These are phyloP conservation scores for Fusarium lateritium DNA, from an alignment of 2,329 filamentous ascomycete species.

Conservation along the genomic window DNA sequence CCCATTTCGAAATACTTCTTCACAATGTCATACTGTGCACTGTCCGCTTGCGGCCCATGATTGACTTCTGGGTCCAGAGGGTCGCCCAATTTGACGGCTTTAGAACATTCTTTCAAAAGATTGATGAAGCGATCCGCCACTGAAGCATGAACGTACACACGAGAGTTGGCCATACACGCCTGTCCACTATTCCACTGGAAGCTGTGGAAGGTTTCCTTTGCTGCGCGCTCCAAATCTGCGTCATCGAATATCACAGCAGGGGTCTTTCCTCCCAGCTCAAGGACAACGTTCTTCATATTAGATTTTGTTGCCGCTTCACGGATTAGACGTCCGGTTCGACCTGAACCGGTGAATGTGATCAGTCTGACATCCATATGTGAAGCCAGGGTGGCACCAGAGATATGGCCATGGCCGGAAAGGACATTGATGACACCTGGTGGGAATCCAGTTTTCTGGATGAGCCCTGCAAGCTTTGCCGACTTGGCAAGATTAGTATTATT, in stretches of 20 bases:
- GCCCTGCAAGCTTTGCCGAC: slow-evolving; percentile 55
- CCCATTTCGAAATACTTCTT: slow-evolving; percentile 13
- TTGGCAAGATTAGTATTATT: too few relatives aligned
- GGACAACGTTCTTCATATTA: slow-evolving; percentile 74
- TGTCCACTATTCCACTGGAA: slow-evolving; percentile 70
- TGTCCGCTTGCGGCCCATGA: slow-evolving; percentile 22
- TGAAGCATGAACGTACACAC: slow-evolving; percentile 68
- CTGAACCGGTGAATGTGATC: slow-evolving; percentile 83
- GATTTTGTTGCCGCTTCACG: slow-evolving; percentile 78
- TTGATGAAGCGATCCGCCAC: slow-evolving; percentile 53
- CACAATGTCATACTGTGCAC: slow-evolving; percentile 13
- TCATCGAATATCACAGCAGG: slow-evolving; percentile 76
- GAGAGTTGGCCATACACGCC: slow-evolving; percentile 71
- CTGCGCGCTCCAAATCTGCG: slow-evolving; percentile 48
- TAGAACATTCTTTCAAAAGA: not conserved
- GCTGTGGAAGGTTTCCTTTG: slow-evolving; percentile 62
- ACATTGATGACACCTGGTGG: slow-evolving; percentile 82
- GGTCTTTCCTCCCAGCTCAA: slow-evolving; percentile 77
- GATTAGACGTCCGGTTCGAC: slow-evolving; percentile 77
- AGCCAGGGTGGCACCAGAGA: slow-evolving; percentile 76
- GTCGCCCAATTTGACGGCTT: not conserved
- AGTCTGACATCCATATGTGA: slow-evolving; percentile 78
- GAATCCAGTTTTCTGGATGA: slow-evolving; percentile 80
- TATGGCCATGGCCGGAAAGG: slow-evolving; percentile 76
- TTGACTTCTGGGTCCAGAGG: not conserved